These are phyloP conservation scores for Rhizomucor pusillus DNA, from an alignment of 371 early-diverging fungal species.

Conservation along the genomic window DNA sequence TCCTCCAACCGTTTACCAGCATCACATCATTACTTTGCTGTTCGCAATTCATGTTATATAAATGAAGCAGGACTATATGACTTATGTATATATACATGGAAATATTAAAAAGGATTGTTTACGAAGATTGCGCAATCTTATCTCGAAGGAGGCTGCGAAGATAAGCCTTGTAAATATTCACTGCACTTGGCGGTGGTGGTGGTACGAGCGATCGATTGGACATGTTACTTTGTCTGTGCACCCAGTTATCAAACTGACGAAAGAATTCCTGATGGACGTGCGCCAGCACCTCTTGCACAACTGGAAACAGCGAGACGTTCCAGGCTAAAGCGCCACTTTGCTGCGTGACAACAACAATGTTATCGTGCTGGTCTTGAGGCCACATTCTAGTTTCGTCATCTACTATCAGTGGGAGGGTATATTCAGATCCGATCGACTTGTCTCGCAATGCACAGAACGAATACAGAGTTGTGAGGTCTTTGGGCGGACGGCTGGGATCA, in stretches of 20 bases:
- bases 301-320: constrained; percentile 71
- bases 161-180: constrained; percentile 64
- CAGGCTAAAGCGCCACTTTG: constrained; percentile 53
- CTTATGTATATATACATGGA: not conserved
- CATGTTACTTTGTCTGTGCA: constrained; percentile 30
- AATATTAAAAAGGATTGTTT: not conserved
- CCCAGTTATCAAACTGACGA: constrained; percentile 50
- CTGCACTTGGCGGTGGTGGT: constrained; percentile 43
- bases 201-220: constrained; percentile 16
- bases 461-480: constrained; percentile 68
- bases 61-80: not conserved
- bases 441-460: constrained; percentile 59
- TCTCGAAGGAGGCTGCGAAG: constrained; percentile 57
- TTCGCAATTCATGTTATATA: constrained; percentile 1
- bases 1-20: not conserved
- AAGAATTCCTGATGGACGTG: constrained; percentile 67
- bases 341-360: constrained; percentile 73
- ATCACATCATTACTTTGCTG: not conserved
- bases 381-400: constrained; percentile 80
- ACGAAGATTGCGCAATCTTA: constrained; percentile 42
- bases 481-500: constrained; percentile 62
- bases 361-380: constrained; percentile 76
- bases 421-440: constrained; percentile 47
- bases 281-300: constrained; percentile 58
- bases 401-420: constrained; percentile 61